These are phyloP conservation scores for Cladobotryum mycophilum DNA, from an alignment of 2,329 filamentous ascomycete genomes.

Conservation along the genomic window DNA sequence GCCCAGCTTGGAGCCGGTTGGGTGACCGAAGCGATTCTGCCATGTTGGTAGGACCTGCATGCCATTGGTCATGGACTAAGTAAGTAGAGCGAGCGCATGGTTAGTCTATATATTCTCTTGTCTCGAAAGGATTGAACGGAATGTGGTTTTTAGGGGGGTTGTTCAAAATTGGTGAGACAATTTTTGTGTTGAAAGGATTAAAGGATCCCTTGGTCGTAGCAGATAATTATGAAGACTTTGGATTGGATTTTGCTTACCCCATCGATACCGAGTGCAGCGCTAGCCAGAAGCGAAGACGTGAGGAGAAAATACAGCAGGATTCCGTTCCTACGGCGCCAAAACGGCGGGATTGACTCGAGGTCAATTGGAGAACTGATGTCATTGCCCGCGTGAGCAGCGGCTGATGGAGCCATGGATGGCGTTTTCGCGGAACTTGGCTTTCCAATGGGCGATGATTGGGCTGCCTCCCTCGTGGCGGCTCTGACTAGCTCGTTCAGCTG, in stretches of 20 bases:
- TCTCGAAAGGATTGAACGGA: too few relatives aligned
- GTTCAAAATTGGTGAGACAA: too few relatives aligned
- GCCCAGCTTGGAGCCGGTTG: constrained; percentile 31
- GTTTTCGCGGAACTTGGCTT: too few relatives aligned
- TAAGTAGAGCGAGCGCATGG: too few relatives aligned
- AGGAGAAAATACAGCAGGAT: constrained; percentile 36
- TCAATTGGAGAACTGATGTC: constrained; percentile 27
- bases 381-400: constrained; percentile 25
- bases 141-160: too few relatives aligned
- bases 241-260: constrained; percentile 23
- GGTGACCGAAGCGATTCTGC: constrained; percentile 33
- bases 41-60: constrained; percentile 32
- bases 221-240: not conserved
- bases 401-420: constrained; percentile 24
- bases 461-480: too few relatives aligned
- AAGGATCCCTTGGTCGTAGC: too few relatives aligned
- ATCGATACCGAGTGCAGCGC: constrained; percentile 36
- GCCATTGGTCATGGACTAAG: constrained; percentile 33
- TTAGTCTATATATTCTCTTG: not conserved
- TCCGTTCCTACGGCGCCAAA: constrained; percentile 35
- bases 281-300: constrained; percentile 36
- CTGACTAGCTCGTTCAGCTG: too few relatives aligned
- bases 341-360: constrained; percentile 24
- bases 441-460: too few relatives aligned
- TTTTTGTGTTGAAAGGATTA: too few relatives aligned